Evolutionary conservation across 306 rosid species (phyloP).

Genomic region (Dalbergia oliveri): DNA sequence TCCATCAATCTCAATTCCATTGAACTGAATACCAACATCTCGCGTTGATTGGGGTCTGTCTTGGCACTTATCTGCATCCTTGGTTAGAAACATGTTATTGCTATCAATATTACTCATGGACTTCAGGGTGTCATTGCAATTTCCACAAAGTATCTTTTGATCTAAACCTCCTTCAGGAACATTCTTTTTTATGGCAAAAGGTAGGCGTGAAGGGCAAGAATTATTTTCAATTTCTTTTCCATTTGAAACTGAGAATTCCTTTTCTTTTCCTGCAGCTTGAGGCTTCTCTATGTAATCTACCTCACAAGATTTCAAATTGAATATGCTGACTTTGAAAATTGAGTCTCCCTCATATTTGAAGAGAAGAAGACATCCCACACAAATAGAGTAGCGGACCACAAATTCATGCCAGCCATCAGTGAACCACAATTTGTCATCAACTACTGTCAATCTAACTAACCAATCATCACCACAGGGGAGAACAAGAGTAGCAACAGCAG

Average conservation of each 20-base stretch:
- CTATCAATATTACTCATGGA: not conserved
- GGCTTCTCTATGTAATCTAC: not conserved
- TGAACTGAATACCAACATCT: conserved; percentile 9
- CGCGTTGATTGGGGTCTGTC: not conserved
- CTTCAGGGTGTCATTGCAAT: not conserved
- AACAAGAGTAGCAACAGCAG: conserved; percentile 1
- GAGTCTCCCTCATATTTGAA: conserved; percentile 36
- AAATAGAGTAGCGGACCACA: conserved; percentile 14
- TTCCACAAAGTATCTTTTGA: not conserved
- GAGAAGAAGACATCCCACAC: conserved; percentile 29
- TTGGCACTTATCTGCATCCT: not conserved
- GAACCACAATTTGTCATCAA: conserved; percentile 24
- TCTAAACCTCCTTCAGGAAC: not conserved
- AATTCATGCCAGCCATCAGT: conserved; percentile 31
- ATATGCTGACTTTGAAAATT: conserved; percentile 21
- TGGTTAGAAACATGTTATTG: not conserved
- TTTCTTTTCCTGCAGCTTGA: not conserved
- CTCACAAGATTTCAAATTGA: conserved; percentile 32
- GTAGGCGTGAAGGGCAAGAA: not conserved
- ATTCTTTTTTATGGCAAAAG: not conserved
- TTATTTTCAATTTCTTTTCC: not conserved
- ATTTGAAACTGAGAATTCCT: not conserved
- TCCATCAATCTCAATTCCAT: conserved; percentile 1
- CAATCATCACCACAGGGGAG: not conserved
- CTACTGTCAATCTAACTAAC: conserved; percentile 12